Evolutionary conservation across 2,329 filamentous ascomycete genomes (phyloP), one percentile per base, ranked within the genome.

Genomic region (Scedosporium apiospermum): DNA sequence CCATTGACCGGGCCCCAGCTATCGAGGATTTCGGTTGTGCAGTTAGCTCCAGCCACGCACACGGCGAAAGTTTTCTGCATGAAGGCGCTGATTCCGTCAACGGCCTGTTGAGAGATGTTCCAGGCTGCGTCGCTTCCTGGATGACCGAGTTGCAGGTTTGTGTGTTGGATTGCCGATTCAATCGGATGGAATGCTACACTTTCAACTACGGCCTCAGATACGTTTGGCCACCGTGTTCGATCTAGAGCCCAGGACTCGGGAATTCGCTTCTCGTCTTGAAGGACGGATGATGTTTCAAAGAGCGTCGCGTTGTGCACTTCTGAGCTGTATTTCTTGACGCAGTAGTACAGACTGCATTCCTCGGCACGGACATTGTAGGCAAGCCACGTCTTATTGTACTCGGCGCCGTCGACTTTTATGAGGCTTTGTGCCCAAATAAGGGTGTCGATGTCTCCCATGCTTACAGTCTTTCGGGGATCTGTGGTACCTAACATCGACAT

Each of bases 271-370:
- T 58, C 9, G 9, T 58, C 55, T 12, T 46, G 7, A 6, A 58
- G 18, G 4, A 16, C 18, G 4, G 4, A 64, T 42, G 64, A 66
- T 1, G 51, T 63, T 18, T 64, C 21, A 10, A n/a, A 58, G 38
- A 65, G 41, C 1, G 18, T 21, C 4, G 62, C 55, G n/a, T 62
- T 42, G n/a, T 60, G 58, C 4, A 59, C 57, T 7, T 58, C 57
- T 3, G 57, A 21, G 16, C 21, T 58, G 41, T 66, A 66, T 1
- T 62, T 46, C 6, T 58, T 63, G 38, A 62, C 63, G 41, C 64
- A 66, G 59, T 66, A 66, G 59, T 65, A 66, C 3, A 66, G 63
- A 3, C 63, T 63, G 27, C 65, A 66, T 51, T 66, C 64, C 1
- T 55, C 46, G 14, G 64, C 65, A 1, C 5, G 14, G n/a, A 66